Percentiles rank a stretch among this genome's conserved stretches.
phyloP scores from a whole-genome alignment of 2,329 filamentous ascomycete species.

The Metarhizium brunneum region DNA sequence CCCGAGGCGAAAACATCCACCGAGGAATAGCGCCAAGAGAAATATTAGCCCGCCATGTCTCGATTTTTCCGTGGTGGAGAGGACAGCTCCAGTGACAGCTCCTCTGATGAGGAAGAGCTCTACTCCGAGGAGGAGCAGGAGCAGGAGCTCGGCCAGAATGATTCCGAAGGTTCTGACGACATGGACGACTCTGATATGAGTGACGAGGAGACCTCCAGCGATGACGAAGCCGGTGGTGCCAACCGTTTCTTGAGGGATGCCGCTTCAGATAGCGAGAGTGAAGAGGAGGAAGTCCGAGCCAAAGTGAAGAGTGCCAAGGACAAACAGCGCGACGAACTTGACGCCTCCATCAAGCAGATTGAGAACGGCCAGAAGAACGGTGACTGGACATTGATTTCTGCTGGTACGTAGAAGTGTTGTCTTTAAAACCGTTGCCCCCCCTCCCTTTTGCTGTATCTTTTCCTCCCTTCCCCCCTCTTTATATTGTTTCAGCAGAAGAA shows the following conservation, averaged over 20 bases:
- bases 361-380: conserved; percentile 97
- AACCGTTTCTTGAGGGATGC: conserved; percentile 75
- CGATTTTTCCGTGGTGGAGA: conserved; percentile 88
- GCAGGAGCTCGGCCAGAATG: conserved; percentile 26
- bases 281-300: conserved; percentile 76
- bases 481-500: neutral
- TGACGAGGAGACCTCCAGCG: conserved; percentile 47
- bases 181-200: conserved; percentile 41
- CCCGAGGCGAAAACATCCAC: conserved; percentile 3
- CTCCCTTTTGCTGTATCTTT: no score
- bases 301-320: conserved; percentile 97
- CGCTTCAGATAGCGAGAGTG: conserved; percentile 67
- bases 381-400: conserved; percentile 89
- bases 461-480: neutral
- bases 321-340: conserved; percentile 90
- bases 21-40: conserved; percentile 7
- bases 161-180: conserved; percentile 30
- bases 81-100: conserved; percentile 92
- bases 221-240: conserved; percentile 62
- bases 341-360: conserved; percentile 80
- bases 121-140: conserved; percentile 50
- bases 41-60: conserved; percentile 59
- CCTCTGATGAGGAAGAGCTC: conserved; percentile 93
- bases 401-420: conserved; percentile 48
- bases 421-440: no score